Conservation (phyloP, 768 basidiomycete genomes). For the Mycena leptocephala region DNA sequence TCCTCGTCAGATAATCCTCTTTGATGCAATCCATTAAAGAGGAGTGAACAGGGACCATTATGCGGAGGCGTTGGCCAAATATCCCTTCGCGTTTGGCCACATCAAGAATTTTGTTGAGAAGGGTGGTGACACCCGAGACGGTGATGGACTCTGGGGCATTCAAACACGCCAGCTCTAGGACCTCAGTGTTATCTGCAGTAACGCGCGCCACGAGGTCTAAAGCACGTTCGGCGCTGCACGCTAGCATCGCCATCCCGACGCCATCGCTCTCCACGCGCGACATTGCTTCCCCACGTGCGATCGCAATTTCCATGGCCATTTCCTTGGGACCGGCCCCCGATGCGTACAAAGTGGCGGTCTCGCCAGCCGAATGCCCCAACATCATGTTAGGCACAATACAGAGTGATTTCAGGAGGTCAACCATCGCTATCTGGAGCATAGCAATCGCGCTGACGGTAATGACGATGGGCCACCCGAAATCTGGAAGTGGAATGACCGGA, state of each 20-base stretch:
- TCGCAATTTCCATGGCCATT: constrained; percentile 49
- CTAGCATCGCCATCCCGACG: constrained; percentile 49
- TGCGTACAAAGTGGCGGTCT: constrained; percentile 50
- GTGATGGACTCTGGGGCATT: constrained; percentile 48
- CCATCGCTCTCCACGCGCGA: constrained; percentile 5
- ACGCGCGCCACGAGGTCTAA: not conserved
- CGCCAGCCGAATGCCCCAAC: constrained; percentile 54
- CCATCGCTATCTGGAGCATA: constrained; percentile 47
- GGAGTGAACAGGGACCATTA: constrained; percentile 47
- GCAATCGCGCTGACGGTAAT: constrained; percentile 45
- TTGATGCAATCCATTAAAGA: constrained; percentile 46
- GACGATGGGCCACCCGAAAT: constrained; percentile 27
- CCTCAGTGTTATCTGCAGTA: not conserved
- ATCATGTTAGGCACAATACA: constrained; percentile 45
- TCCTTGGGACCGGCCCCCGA: constrained; percentile 48
- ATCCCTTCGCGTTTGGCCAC: constrained; percentile 36
- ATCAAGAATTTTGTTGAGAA: constrained; percentile 38
- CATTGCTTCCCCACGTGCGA: constrained; percentile 49
- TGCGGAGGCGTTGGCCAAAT: constrained; percentile 45
- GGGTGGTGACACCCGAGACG: constrained; percentile 39
- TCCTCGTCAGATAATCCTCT: not conserved
- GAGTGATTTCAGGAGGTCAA: constrained; percentile 39
- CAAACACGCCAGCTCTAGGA: constrained; percentile 47
- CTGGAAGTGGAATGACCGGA: not conserved
- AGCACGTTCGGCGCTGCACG: constrained; percentile 32